A percentile compares a stretch with the other conserved stretches of the same genome.
phyloP scores from a whole-genome alignment of 805 yeast species.

The Saturnispora sanitii region DNA sequence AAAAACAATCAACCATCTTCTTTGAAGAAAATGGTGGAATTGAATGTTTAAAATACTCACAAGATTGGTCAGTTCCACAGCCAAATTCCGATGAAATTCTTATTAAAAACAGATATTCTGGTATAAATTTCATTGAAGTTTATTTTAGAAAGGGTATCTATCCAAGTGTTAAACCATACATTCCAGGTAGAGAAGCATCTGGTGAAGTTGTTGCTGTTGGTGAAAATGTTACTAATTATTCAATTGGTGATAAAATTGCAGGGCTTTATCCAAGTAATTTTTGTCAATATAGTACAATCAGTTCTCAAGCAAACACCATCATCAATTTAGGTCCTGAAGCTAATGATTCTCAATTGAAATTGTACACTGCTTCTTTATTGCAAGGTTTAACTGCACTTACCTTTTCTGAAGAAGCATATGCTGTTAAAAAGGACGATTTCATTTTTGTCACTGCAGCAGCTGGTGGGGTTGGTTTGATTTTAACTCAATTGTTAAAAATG shows the following conservation, averaged over 20 bases:
- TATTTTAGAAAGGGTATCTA: constrained; percentile 78
- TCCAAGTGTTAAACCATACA: constrained; percentile 48
- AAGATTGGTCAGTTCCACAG: constrained; percentile 48
- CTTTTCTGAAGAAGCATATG: constrained; percentile 55
- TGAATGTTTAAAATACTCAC: constrained; percentile 48
- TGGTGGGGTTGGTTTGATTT: constrained; percentile 80
- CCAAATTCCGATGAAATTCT: constrained; percentile 44
- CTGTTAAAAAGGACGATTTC: constrained; percentile 58
- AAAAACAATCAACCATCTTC: constrained; percentile 45
- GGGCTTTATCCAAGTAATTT: constrained; percentile 46
- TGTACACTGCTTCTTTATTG: constrained; percentile 50
- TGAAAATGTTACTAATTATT: constrained; percentile 38
- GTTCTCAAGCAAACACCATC: constrained; percentile 26
- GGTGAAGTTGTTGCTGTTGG: constrained; percentile 67
- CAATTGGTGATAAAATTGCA: constrained; percentile 65
- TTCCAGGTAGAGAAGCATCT: constrained; percentile 62
- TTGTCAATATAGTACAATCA: constrained; percentile 60
- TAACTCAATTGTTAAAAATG: constrained; percentile 51
- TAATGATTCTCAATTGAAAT: constrained; percentile 39
- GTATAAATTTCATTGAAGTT: constrained; percentile 74
- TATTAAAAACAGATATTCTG: constrained; percentile 66
- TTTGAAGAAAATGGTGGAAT: constrained; percentile 47
- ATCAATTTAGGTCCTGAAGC: constrained; percentile 40
- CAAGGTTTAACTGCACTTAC: constrained; percentile 79
- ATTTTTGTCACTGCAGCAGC: constrained; percentile 88